Evolutionary conservation across 768 basidiomycete genomes (phyloP).

Genomic region (Boletus edulis): DNA sequence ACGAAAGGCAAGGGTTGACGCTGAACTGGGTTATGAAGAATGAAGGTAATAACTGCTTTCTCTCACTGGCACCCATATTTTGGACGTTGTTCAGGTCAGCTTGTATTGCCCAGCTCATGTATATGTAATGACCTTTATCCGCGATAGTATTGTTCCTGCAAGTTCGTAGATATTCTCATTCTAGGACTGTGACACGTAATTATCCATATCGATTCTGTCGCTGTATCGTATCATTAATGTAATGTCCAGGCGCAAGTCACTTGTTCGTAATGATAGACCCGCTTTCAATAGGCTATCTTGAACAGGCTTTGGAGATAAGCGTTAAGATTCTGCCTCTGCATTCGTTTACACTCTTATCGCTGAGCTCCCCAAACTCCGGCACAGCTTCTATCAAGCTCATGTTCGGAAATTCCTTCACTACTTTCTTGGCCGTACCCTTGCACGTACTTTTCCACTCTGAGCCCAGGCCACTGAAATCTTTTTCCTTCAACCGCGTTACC

Average conservation of each 20-base stretch:
- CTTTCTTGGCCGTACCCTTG: background rate
- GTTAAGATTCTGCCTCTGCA: conserved; percentile 21
- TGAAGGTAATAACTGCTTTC: background rate
- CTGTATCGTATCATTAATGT: background rate
- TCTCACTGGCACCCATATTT: background rate
- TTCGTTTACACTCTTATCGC: conserved; percentile 12
- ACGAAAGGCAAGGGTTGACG: conserved; percentile 59
- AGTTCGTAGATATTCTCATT: background rate
- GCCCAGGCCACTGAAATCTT: conserved; percentile 1
- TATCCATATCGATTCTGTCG: background rate
- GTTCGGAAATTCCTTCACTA: conserved; percentile 13
- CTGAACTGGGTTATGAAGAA: conserved; percentile 59
- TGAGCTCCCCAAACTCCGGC: conserved; percentile 10
- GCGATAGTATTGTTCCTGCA: background rate
- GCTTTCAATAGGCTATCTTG: background rate
- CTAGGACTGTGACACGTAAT: background rate
- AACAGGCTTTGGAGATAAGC: conserved; percentile 18
- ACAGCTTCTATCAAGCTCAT: conserved; percentile 17
- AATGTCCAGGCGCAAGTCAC: conserved; percentile 1
- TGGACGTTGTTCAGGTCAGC: background rate
- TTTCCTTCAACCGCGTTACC: conserved; percentile 11
- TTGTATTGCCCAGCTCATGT: background rate
- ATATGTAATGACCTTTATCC: conserved; percentile 9
- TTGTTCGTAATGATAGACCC: background rate
- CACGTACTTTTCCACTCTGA: conserved; percentile 20